These are phyloP conservation scores for Anthoceros angustus DNA, from an alignment of 225 moss, liverwort and hornwort species.

Conservation along the genomic window DNA sequence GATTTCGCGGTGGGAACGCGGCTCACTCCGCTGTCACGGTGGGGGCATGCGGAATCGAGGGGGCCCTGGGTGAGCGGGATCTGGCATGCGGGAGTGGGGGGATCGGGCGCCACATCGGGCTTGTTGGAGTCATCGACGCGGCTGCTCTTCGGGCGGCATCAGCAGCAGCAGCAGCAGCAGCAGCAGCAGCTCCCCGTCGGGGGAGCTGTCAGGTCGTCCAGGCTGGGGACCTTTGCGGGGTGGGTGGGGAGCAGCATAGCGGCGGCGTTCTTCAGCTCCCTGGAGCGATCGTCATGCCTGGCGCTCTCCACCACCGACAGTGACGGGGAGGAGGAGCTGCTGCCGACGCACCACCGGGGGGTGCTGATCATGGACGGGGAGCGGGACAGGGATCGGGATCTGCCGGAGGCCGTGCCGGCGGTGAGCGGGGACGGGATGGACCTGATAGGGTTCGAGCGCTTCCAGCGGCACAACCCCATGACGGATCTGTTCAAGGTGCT, in stretches of 20 bases:
- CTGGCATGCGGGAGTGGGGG: no score
- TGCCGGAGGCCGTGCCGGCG: slow-evolving; percentile 21
- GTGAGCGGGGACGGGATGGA: slow-evolving; percentile 30
- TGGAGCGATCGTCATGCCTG: slow-evolving; percentile 44
- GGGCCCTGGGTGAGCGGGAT: no score
- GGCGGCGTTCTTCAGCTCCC: slow-evolving; percentile 51
- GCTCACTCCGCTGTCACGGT: no score
- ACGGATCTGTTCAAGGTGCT: slow-evolving; percentile 48
- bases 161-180: background rate
- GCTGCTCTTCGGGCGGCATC: no score
- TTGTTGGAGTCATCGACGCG: no score
- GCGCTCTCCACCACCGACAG: slow-evolving; percentile 48
- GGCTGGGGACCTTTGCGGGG: slow-evolving; percentile 52
- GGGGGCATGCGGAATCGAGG: no score
- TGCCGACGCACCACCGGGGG: slow-evolving; percentile 6
- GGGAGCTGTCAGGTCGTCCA: slow-evolving; percentile 9
- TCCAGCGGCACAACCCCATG: slow-evolving; percentile 34
- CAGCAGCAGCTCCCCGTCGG: background rate
- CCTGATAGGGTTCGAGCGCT: slow-evolving; percentile 57
- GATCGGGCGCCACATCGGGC: no score
- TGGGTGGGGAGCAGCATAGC: slow-evolving; percentile 48
- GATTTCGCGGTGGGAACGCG: no score
- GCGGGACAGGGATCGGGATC: slow-evolving; percentile 25
- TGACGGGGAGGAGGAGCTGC: slow-evolving; percentile 22
- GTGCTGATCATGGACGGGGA: background rate